phyloP scores from a whole-genome alignment of 257 asterid species.

The Lycium barbarum region DNA sequence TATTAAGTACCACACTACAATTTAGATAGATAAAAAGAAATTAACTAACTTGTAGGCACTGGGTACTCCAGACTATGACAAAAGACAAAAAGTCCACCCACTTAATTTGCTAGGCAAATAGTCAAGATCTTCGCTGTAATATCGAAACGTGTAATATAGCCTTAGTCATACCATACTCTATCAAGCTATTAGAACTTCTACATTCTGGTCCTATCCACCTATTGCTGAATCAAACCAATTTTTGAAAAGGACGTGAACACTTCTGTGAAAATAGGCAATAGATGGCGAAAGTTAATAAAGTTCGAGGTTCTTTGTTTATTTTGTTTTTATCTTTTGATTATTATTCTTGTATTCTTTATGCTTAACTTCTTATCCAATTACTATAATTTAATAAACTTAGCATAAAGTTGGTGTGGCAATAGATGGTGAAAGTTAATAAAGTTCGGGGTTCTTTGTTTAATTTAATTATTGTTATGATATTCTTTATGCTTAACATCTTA shows the following conservation, averaged over 20 bases:
- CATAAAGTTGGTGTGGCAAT: too few species aligned
- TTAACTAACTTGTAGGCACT: background rate
- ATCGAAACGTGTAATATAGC: too few species aligned
- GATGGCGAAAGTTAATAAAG: background rate
- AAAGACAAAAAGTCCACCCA: slow-evolving; percentile 52
- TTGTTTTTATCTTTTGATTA: background rate
- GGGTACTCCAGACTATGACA: background rate
- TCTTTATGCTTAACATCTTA: too few species aligned
- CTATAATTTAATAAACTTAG: background rate
- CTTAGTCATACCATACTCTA: background rate
- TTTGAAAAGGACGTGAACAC: background rate
- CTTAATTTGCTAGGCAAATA: slow-evolving; percentile 41
- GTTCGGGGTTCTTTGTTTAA: too few species aligned
- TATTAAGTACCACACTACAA: background rate
- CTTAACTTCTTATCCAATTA: background rate
- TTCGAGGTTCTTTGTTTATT: background rate
- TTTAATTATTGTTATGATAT: too few species aligned
- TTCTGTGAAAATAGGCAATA: background rate
- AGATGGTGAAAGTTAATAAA: too few species aligned
- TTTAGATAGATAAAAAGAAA: background rate
- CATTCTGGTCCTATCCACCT: too few species aligned
- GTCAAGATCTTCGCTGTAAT: slow-evolving; percentile 57
- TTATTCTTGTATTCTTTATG: background rate
- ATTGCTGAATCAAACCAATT: background rate
- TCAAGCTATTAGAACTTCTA: background rate